Evolutionary conservation across 768 basidiomycete species (phyloP).

Genomic region (Mycena galopus): DNA sequence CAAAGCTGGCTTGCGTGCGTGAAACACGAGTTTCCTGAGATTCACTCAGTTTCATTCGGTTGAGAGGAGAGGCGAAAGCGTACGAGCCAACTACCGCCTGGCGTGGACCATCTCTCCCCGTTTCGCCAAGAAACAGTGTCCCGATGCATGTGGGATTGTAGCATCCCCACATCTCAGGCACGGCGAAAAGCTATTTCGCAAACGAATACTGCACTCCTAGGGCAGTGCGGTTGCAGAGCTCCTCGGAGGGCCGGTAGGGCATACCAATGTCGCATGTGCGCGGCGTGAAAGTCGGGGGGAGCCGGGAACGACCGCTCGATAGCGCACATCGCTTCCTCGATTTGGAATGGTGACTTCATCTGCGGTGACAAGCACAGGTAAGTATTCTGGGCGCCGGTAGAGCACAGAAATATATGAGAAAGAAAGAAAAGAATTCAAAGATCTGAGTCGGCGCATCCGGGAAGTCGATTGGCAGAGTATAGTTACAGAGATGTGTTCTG

Average conservation of each 20-base stretch:
- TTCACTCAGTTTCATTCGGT: background rate
- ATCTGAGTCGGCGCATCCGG: constrained; percentile 12
- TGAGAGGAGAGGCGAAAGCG: background rate
- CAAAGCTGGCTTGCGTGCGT: background rate
- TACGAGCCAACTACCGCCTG: background rate
- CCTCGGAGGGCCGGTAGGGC: background rate
- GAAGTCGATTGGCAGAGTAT: constrained; percentile 5
- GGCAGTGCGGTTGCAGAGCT: constrained; percentile 5
- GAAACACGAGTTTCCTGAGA: background rate
- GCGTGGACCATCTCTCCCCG: background rate
- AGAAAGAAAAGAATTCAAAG: background rate
- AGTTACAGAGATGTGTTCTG: constrained; percentile 18
- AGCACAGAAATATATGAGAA: background rate
- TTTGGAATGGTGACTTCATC: background rate
- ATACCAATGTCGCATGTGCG: background rate
- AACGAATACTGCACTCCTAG: background rate
- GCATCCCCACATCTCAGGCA: background rate
- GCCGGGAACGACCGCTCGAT: background rate
- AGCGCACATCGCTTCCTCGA: background rate
- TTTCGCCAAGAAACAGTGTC: background rate
- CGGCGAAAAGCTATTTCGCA: background rate
- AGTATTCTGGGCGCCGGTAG: too few species aligned
- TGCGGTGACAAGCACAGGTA: background rate
- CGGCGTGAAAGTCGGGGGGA: constrained; percentile 2
- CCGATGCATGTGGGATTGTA: background rate